A percentile compares a stretch with the other conserved stretches of the same genome.
phyloP scores from a whole-genome alignment of 768 basidiomycete species.

The Lactarius deliciosus region DNA sequence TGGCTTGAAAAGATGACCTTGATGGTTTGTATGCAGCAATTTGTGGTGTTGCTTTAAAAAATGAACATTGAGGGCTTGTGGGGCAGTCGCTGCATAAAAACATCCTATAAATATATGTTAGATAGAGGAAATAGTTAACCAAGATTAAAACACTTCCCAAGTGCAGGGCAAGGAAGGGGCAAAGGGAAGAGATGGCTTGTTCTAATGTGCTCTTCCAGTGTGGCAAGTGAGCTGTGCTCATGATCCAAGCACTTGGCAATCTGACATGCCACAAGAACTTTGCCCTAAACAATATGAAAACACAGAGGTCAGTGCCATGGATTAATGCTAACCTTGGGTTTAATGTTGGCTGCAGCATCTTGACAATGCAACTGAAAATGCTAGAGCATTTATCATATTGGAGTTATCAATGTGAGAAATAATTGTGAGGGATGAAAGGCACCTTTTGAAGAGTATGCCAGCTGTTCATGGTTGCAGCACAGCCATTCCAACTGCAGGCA shows the following conservation, averaged over 20 bases:
- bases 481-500: conserved; percentile 16
- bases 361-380: conserved; percentile 14
- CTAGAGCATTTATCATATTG: neutral
- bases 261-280: conserved; percentile 3
- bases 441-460: conserved; percentile 21
- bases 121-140: neutral
- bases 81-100: neutral
- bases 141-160: neutral
- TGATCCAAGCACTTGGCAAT: neutral
- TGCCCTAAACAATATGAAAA: neutral
- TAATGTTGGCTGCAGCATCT: neutral
- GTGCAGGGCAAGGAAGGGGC: conserved; percentile 14
- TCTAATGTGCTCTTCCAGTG: conserved; percentile 8
- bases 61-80: conserved; percentile 3
- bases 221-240: conserved; percentile 9
- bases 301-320: neutral
- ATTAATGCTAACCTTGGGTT: neutral
- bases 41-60: conserved; percentile 2
- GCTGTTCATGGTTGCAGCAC: conserved; percentile 17
- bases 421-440: neutral
- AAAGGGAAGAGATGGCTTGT: neutral
- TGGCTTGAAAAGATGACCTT: conserved; percentile 2
- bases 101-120: conserved; percentile 12
- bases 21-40: neutral
- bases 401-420: neutral